Conservation (phyloP, 1,284 basidiomycete genomes). For the Puccinia polysora region DNA sequence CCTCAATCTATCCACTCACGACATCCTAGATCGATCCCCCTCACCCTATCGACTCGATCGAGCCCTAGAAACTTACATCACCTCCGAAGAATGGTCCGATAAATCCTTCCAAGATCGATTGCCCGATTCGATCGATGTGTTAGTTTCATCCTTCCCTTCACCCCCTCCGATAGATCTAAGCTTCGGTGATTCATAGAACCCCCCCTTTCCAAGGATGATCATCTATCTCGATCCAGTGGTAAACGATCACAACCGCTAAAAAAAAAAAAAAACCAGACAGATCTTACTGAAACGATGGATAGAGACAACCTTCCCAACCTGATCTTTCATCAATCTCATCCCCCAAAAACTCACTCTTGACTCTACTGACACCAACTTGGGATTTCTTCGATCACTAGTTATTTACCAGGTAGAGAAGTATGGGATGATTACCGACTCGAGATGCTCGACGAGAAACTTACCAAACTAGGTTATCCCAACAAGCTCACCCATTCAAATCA, state of each 20-base stretch:
- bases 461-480: conserved; percentile 31
- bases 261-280: background rate
- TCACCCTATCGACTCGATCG: background rate
- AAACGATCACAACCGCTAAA: too few relatives aligned
- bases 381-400: background rate
- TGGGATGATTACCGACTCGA: conserved; percentile 40
- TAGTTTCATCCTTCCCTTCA: background rate
- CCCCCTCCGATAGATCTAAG: too few relatives aligned
- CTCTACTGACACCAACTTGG: too few relatives aligned
- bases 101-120: background rate
- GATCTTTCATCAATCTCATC: too few relatives aligned
- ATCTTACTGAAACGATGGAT: background rate
- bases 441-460: conserved; percentile 33
- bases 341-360: too few relatives aligned
- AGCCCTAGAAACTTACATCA: background rate
- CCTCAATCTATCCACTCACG: background rate
- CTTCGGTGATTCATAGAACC: too few relatives aligned
- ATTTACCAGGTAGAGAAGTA: conserved; percentile 43
- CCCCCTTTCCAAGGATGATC: background rate
- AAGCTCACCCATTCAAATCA: background rate
- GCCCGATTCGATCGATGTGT: conserved; percentile 40
- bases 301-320: too few relatives aligned
- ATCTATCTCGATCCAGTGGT: background rate
- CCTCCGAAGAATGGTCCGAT: background rate
- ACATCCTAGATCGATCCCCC: background rate